These are phyloP conservation scores for Camellia oleifera DNA, from an alignment of 179 eudicot genomes.

Conservation along the genomic window DNA sequence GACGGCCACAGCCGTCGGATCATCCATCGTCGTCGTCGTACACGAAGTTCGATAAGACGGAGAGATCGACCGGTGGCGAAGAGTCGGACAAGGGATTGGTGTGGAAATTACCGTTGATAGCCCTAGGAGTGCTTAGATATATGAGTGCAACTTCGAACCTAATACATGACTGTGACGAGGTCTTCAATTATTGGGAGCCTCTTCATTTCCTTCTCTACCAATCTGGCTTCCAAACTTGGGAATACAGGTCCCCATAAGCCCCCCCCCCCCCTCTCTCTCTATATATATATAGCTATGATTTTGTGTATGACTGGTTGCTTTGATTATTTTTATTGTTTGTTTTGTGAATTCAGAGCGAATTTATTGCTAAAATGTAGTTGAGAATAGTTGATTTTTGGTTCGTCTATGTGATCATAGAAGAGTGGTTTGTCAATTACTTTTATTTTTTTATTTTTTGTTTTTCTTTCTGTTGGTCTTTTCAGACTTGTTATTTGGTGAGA, in stretches of 20 bases:
- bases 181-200: slow-evolving; percentile 99
- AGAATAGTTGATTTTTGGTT: not conserved
- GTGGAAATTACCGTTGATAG: slow-evolving; percentile 64
- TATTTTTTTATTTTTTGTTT: too few relatives aligned
- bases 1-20: slow-evolving; percentile 47
- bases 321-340: too few relatives aligned
- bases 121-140: slow-evolving; percentile 68
- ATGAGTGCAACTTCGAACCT: slow-evolving; percentile 91
- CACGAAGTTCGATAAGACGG: slow-evolving; percentile 61
- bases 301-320: not conserved
- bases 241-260: slow-evolving; percentile 57
- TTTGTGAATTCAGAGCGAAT: too few relatives aligned
- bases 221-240: slow-evolving; percentile 98
- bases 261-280: not conserved
- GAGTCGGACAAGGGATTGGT: slow-evolving; percentile 41
- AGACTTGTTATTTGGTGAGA: not conserved
- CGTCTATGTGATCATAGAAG: not conserved
- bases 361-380: too few relatives aligned
- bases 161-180: slow-evolving; percentile 98
- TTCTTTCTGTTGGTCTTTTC: too few relatives aligned
- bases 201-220: slow-evolving; percentile 76
- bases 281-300: not conserved
- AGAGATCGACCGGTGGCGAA: slow-evolving; percentile 25
- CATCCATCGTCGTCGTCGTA: slow-evolving; percentile 39
- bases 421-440: not conserved